Base-by-base conservation (phyloP, 306 rosid genomes). In the Amphicarpaea edgeworthii region DNA sequence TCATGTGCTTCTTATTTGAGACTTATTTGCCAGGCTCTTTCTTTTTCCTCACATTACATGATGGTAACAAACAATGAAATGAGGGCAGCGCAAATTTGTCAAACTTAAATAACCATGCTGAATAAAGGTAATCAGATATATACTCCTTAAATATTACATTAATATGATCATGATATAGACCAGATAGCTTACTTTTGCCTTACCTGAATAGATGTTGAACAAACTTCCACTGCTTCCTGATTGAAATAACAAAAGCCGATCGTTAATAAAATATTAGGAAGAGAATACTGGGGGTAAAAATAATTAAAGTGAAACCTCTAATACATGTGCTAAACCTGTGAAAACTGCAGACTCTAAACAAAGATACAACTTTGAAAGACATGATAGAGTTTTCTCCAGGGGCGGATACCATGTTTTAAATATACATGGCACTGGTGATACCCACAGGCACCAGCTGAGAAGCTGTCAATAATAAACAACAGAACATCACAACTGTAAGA, bases 241-340 rank as follows among this genome's bases (percentile, higher is more conserved):
- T 69, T 61, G 79, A 82, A n/a, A 43, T 43, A 75, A 59, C 50
- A 55, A 78, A 64, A 23, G 21, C 37, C 12, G 37, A 23, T 65
- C 59, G 61, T 68, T 12, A 81, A 15, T 76, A 59, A 77, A 64
- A 64, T 51, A 68, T 68, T 43, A 74, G n/a, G 26, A 71, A 43
- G 46, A 26, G 47, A 76, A 40, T 38, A 49, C 69, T 3, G 5
- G 58, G 26, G 12, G 32, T 5, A 32, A 64, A 37, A 70, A 47
- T 49, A 64, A 64, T 43, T 26, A 21, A 70, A 37, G 42, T 45
- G 62, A 82, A 82, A 68, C 65, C 70, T 68, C 15, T 11, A 45
- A 54, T 88, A 95, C 99, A 98, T 95, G 99, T 32, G 98, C 99
- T 87, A 95, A 86, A 77, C 99, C 98, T 19, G 98, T 95, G 81